Evolutionary conservation across 495 filamentous ascomycete genomes (phyloP), one percentile per base, ranked within the genome.

Genomic region (Penicillium arizonense): DNA sequence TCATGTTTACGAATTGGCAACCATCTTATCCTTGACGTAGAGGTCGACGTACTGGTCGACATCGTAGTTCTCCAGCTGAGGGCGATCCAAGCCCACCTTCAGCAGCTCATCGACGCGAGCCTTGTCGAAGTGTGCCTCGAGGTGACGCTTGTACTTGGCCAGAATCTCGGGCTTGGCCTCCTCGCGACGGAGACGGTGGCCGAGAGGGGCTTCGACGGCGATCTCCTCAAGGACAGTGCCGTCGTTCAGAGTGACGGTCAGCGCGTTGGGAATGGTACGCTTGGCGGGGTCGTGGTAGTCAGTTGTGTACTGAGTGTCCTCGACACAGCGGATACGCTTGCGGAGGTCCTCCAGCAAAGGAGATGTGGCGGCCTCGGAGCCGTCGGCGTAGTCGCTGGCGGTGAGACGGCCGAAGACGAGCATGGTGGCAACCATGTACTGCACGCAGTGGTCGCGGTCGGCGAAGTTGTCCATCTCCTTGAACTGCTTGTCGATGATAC

Each of bases 381-480:
- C 90, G 66, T 98, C 94, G 23, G 85, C 85, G 77, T 98, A 98
- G 76, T 98, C 94, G 36, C 75, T 84, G 20, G 94, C 91, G 44
- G 90, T 88, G 39, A 98, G 84, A 47, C 94, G 92, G 68, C 94
- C 89, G 70, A 89, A 97, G 45, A 87, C 87, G 53, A 98, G 84
- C 87, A 97, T 97, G 53, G 90, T 91, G 45, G 94, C 79, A 68
- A 90, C 88, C 94, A 98, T 98, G 81, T 98, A 98, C 73, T 96
- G 94, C 58, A 98, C 93, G 77, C 94, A 98, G 80, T 97, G 94
- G 73, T 98, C 94, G 56, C 94, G 91, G 73, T 98, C 94, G 56
- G 94, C 94, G 66, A 96, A 98, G 81, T 98, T 98, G 79, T 97
- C 91, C 88, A 98, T 92, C 53, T 91, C 87, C 80, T 97, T 97